Base-by-base conservation (phyloP, 257 asterid genomes). In the Mitragyna speciosa region DNA sequence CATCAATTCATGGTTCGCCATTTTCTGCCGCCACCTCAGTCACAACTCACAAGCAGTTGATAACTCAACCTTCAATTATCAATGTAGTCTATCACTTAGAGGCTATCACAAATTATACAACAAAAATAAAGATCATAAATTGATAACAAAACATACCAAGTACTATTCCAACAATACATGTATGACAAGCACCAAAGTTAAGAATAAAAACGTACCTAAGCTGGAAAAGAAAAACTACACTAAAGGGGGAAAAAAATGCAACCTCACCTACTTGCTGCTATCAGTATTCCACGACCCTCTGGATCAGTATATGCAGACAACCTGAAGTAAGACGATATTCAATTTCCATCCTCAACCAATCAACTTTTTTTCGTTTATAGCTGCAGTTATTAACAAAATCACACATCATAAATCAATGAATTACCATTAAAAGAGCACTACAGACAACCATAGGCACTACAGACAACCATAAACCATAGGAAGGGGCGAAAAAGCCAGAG, bases 1-100 rank as follows among this genome's bases (percentile, higher is more conserved):
- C 76, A 89, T 70, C 81, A 88, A 74, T 8, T 92, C 94, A 61
- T 88, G 89, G 85, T 87, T 88, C n/a, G 78, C 89, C 97, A 91
- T 92, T 80, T 79, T 51, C 82, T 70, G 33, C 79, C 5, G 17
- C 45, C 10, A 70, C 58, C 10, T 70, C 36, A 22, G 28, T n/a
- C 22, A 48, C 56, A 43, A 26, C 58, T 70, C 28, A 48, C 73
- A 20, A 39, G 52, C 39, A 11, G 39, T 43, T 41, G 47, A 30
- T 31, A 79, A 68, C 71, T 79, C 15, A 66, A 77, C 79, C 82
- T 77, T 70, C 63, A 41, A 12, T 31, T 7, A 66, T 58, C 76
- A 75, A 78, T 65, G 66, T 70, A 73, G 45, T 26, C 30, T 14
- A 39, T 68, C 75, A 56, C 69, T 75, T 70, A 54, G 73, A 69